Percentiles rank a stretch among this genome's conserved stretches.
These are phyloP conservation scores for Penicillium egyptiacum DNA, from an alignment of 495 filamentous ascomycete genomes.

Conservation along the genomic window DNA sequence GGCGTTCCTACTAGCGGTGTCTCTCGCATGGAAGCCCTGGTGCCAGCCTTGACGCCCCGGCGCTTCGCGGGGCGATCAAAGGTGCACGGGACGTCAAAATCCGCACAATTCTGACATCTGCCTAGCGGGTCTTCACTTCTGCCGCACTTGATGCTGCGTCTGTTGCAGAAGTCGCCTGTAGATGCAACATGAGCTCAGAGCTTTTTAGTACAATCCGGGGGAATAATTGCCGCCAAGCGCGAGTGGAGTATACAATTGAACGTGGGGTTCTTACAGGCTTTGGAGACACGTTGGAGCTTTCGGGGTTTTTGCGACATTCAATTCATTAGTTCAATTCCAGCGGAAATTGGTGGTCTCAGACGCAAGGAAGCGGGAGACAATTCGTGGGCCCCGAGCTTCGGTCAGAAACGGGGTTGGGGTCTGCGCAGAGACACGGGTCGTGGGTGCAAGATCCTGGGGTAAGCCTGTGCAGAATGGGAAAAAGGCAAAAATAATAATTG, in stretches of 20 bases:
- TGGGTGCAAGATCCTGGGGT: not conserved
- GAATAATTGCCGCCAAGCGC: conserved; percentile 7
- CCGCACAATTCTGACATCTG: conserved; percentile 51
- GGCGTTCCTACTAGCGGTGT: conserved; percentile 6
- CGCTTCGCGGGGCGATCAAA: conserved; percentile 68
- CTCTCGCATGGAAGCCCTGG: conserved; percentile 14
- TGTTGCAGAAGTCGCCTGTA: conserved; percentile 37
- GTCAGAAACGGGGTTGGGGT: conserved; percentile 11
- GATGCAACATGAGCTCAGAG: conserved; percentile 13
- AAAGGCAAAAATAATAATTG: conserved; percentile 10
- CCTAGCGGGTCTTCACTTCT: conserved; percentile 26
- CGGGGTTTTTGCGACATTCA: conserved; percentile 37
- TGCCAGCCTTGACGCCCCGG: conserved; percentile 51
- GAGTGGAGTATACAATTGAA: conserved; percentile 18
- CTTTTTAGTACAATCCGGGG: conserved; percentile 1
- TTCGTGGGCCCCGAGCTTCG: conserved; percentile 11
- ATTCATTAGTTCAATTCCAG: conserved; percentile 20
- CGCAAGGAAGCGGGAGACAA: conserved; percentile 3
- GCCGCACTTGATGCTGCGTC: conserved; percentile 34
- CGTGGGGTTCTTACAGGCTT: conserved; percentile 28
- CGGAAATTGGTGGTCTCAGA: not conserved
- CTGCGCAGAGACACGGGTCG: conserved; percentile 13
- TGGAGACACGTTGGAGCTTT: conserved; percentile 36
- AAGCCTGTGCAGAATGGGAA: conserved; percentile 16
- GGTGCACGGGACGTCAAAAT: conserved; percentile 72